phyloP scores from a whole-genome alignment of 2,329 filamentous ascomycete genomes.

The Colletotrichum costaricense region DNA sequence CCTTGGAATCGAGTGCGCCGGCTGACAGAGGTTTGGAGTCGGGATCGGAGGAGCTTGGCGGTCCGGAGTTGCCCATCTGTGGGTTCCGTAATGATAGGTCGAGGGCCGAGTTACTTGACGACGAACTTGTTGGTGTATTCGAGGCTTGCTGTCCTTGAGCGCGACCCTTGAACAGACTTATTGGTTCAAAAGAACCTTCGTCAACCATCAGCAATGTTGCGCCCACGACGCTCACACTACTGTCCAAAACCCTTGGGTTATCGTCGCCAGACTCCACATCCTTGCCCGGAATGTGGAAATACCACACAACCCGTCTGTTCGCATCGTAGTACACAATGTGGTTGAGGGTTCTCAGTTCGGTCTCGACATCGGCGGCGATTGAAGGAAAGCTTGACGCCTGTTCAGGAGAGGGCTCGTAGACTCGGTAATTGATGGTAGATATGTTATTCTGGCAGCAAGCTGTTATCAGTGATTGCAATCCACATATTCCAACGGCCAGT shows the following conservation, averaged over 20 bases:
- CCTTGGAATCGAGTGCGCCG: constrained; percentile 46
- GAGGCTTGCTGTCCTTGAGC: constrained; percentile 50
- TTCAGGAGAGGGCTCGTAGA: constrained; percentile 63
- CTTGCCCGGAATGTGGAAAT: constrained; percentile 61
- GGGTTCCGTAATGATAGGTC: constrained; percentile 50
- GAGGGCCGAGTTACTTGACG: constrained; percentile 52
- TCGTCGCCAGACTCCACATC: constrained; percentile 43
- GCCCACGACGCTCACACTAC: constrained; percentile 56
- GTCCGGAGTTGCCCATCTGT: constrained; percentile 33
- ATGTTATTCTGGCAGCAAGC: constrained; percentile 62
- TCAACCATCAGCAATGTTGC: constrained; percentile 57
- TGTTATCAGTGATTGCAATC: constrained; percentile 32
- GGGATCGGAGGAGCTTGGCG: constrained; percentile 42
- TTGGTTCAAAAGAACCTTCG: constrained; percentile 63
- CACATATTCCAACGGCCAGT: not conserved
- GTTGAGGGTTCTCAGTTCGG: constrained; percentile 61
- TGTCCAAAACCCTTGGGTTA: constrained; percentile 45
- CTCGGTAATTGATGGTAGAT: constrained; percentile 63
- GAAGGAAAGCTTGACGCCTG: constrained; percentile 57
- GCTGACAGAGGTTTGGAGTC: constrained; percentile 40
- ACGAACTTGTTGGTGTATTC: constrained; percentile 59
- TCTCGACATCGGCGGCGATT: constrained; percentile 63
- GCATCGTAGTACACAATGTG: constrained; percentile 65
- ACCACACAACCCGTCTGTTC: constrained; percentile 63
- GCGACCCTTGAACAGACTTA: constrained; percentile 58